Base-by-base conservation (phyloP, 169 alveolate genomes). In the Miamiensis avidus region DNA sequence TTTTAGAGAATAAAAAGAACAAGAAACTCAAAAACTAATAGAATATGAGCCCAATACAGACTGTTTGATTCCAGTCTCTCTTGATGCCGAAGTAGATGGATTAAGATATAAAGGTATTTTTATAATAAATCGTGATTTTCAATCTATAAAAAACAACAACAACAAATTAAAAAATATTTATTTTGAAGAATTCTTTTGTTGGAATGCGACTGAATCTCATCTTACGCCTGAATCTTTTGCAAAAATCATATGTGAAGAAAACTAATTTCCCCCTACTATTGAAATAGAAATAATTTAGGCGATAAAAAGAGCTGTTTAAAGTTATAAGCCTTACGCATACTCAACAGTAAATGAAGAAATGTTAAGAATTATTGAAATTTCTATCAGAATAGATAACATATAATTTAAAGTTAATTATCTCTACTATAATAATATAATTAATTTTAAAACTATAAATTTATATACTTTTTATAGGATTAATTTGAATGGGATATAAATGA, bases 401-500 rank as follows among this genome's bases (percentile, higher is more conserved):
- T 49, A 49, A 49, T 49, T 11, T 20, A 49, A 49, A 49, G 69
- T 49, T 11, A 49, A 49, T 20, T 11, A 49, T 49, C 20, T 49
- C 4, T 49, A 49, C 20, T 11, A 11, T 49, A 11, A 49, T 49
- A 49, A 11, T 49, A 49, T 11, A 49, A 11, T 49, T 49, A 49
- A 11, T 49, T 49, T 11, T 49, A 49, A 49, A 49, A 49, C 4
- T 11, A 11, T 49, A 49, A 49, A 49, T 49, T 11, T 49, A 4
- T 11, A 49, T 49, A 49, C 20, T 49, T n/a, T 34, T 82, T 34
- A 16, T 34, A 74, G n/a, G 87, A 82, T 75, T 34, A 82, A 34
- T 82, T 82, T 25, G 87, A 82, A 82, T 82, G 87, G 87, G 87
- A 82, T 75, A 82, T 82, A 72, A 82, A 74, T n/a, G 69, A 82